Percentiles rank a stretch among this genome's conserved stretches.
Evolutionary conservation across 2,329 filamentous ascomycete species (phyloP).

Genomic region (Aspergillus novofumigatus): DNA sequence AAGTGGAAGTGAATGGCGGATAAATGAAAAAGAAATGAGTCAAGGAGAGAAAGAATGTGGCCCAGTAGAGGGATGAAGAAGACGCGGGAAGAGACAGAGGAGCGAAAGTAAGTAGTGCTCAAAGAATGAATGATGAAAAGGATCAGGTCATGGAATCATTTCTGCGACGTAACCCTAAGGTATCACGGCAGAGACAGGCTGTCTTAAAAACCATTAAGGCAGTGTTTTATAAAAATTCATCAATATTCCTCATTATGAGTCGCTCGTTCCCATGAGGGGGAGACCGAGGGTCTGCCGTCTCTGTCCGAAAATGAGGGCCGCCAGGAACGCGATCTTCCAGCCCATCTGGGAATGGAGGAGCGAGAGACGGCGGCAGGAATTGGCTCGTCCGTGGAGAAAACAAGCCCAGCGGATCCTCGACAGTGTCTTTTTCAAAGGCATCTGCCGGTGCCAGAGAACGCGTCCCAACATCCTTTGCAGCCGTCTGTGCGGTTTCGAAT

Average conservation of each 20-base stretch:
- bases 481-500: constrained; percentile 21
- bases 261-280: constrained; percentile 36
- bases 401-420: constrained; percentile 32
- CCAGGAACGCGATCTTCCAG: constrained; percentile 11
- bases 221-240: constrained; percentile 41
- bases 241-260: constrained; percentile 43
- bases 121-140: constrained; percentile 8
- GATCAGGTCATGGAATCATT: constrained; percentile 29
- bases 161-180: constrained; percentile 12
- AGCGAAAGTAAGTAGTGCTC: constrained; percentile 18
- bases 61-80: background rate
- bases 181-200: background rate
- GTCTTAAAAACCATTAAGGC: constrained; percentile 7
- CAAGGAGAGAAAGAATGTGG: constrained; percentile 3
- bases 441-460: constrained; percentile 32
- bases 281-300: constrained; percentile 37
- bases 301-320: constrained; percentile 15
- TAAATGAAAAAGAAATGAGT: constrained; percentile 11
- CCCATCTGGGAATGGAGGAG: constrained; percentile 28
- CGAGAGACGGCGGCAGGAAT: constrained; percentile 39
- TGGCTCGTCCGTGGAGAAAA: constrained; percentile 44
- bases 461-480: constrained; percentile 17
- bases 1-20: constrained; percentile 4
- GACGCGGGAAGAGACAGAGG: background rate
- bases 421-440: constrained; percentile 36